Percentiles rank a stretch among this genome's conserved stretches.
phyloP scores from a whole-genome alignment of 208 protist genomes.

The Phytomonas serpens region DNA sequence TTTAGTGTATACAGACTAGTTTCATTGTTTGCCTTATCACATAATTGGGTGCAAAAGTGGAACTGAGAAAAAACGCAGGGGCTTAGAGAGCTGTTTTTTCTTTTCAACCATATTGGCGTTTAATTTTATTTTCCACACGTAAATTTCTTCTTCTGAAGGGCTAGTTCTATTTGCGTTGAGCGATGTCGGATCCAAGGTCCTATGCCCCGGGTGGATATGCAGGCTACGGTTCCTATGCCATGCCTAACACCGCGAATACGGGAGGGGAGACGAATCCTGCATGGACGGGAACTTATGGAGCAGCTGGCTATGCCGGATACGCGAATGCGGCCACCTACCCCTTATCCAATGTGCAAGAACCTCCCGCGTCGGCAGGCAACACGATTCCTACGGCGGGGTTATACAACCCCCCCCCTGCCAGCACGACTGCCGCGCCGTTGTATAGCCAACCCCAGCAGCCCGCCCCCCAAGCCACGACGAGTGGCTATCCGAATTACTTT shows the following conservation, averaged over 20 bases:
- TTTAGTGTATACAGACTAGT: neutral
- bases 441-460: neutral
- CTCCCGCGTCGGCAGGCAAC: neutral
- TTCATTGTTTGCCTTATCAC: neutral
- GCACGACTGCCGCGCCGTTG: constrained; percentile 1
- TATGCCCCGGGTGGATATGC: neutral
- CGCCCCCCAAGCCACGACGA: neutral
- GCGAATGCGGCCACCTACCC: neutral
- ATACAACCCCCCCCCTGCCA: neutral
- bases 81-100: neutral
- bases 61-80: neutral
- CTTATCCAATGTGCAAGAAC: neutral
- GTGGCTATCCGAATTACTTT: neutral
- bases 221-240: neutral
- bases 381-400: neutral
- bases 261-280: neutral
- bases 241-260: neutral
- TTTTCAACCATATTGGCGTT: neutral
- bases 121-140: neutral
- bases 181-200: neutral
- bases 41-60: neutral
- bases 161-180: neutral
- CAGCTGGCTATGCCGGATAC: neutral
- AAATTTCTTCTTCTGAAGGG: neutral
- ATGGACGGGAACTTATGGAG: neutral